Evolutionary conservation across 2,329 filamentous ascomycete genomes (phyloP), one percentile per base, ranked within the genome.

Genomic region (Albophoma yamanashiensis): DNA sequence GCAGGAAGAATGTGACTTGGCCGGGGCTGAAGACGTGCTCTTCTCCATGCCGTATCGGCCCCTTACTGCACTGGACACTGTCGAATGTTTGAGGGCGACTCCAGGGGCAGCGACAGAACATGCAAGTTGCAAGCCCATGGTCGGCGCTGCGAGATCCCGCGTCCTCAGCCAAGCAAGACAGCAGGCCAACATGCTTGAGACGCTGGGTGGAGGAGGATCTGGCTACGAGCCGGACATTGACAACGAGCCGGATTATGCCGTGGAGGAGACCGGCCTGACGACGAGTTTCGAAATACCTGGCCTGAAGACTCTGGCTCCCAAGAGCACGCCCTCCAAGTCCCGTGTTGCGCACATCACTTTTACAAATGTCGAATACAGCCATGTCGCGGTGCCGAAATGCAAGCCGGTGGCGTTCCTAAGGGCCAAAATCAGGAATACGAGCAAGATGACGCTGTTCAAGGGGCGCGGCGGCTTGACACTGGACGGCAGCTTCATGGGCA

Each of bases 401-500:
- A 79, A 79, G 61, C 75, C 79, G 1, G 78, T 75, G 4, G 83
- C 82, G 2, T 85, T 82, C 71, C 76, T 86, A 55, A 79, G 80
- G 61, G 81, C 81, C 34, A 74, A 75, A 55, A 67, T 86, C 38
- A 74, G 73, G 52, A 86, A 86, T 67, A 71, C 71, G 8, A 80
- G 76, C 62, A 76, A 75, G 60, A 75, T 84, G 57, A 80, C 81
- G 0, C 73, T 85, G 14, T 76, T 84, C 50, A 73, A 74, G 58
- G 82, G 82, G 15, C 75, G 76, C 2, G 75, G 76, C 0, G 79
- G 82, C 2, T 73, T 86, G 9, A 84, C 80, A 0, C 76, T 86
- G 27, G 83, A 86, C 67, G 80, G 81, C 7, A 76, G 76, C 2
- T 85, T 85, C 71, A 70, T 86, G 42, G 83, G 84, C 4, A 80